These are phyloP conservation scores for Athelia sp. DNA, from an alignment of 1,284 basidiomycete genomes.

Conservation along the genomic window DNA sequence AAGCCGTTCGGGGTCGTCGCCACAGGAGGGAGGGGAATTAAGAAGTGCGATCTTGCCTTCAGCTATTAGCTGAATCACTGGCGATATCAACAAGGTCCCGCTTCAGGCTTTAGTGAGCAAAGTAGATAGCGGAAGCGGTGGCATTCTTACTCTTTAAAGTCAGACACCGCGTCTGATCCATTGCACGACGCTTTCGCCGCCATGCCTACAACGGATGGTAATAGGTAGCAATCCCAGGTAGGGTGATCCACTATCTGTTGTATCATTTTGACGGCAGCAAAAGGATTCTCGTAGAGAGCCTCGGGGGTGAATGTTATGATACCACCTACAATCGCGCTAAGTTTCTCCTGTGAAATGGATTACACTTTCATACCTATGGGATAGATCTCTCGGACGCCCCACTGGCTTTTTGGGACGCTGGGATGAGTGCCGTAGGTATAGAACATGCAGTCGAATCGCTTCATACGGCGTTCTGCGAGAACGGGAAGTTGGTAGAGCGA, in stretches of 20 bases:
- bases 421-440: conserved; percentile 62
- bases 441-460: conserved; percentile 45
- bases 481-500: conserved; percentile 41
- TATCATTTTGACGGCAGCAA: conserved; percentile 30
- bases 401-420: conserved; percentile 38
- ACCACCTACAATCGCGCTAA: conserved; percentile 32
- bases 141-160: neutral
- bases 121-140: neutral
- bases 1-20: neutral
- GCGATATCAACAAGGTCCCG: conserved; percentile 5
- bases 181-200: conserved; percentile 16
- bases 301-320: conserved; percentile 41
- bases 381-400: conserved; percentile 60
- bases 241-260: conserved; percentile 36
- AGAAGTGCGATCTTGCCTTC: conserved; percentile 8
- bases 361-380: conserved; percentile 44
- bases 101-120: neutral
- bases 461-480: conserved; percentile 39
- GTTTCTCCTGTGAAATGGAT: neutral
- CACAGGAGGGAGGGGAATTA: conserved; percentile 3
- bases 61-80: conserved; percentile 1
- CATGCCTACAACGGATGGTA: conserved; percentile 37
- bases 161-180: neutral
- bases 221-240: conserved; percentile 42
- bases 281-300: conserved; percentile 32